Evolutionary conservation across 2,329 filamentous ascomycete genomes (phyloP).

Genomic region (Seiridium cupressi): DNA sequence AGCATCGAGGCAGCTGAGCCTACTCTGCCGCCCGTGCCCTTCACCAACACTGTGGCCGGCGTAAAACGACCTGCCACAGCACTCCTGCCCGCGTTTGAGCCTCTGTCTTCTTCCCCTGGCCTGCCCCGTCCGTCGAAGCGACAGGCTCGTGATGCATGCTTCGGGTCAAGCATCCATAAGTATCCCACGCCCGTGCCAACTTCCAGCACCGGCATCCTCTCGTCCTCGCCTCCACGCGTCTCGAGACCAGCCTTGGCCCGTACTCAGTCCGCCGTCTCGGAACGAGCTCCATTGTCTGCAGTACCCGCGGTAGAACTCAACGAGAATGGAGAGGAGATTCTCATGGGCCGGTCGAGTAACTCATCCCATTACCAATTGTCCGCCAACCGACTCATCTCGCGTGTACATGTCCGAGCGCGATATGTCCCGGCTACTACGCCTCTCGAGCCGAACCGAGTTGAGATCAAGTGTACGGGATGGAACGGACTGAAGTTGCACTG

Average conservation of each 20-base stretch:
- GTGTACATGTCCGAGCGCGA: conserved; percentile 85
- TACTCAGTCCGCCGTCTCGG: conserved; percentile 64
- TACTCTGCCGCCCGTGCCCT: conserved; percentile 27
- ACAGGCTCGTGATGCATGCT: conserved; percentile 45
- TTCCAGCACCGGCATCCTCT: conserved; percentile 87
- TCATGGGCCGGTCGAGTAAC: conserved; percentile 91
- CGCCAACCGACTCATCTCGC: conserved; percentile 86
- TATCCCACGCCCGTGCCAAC: conserved; percentile 95
- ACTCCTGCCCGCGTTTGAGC: conserved; percentile 77
- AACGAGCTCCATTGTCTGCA: conserved; percentile 78
- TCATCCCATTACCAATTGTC: conserved; percentile 95
- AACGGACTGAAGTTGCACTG: conserved; percentile 94
- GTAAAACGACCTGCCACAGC: conserved; percentile 64
- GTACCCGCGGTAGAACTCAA: conserved; percentile 82
- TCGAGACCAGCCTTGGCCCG: conserved; percentile 54
- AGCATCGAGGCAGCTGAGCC: conserved; percentile 25
- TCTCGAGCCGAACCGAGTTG: conserved; percentile 73
- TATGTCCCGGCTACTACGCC: conserved; percentile 70
- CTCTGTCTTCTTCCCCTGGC: conserved; percentile 72
- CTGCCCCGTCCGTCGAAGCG: conserved; percentile 70
- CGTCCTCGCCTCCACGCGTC: conserved; percentile 73
- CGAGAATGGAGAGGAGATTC: conserved; percentile 75
- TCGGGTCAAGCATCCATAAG: conserved; percentile 52
- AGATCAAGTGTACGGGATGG: conserved; percentile 92
- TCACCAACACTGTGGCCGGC: conserved; percentile 33